These are phyloP conservation scores for Cucurbita moschata DNA, from an alignment of 306 rosid species.

Conservation along the genomic window DNA sequence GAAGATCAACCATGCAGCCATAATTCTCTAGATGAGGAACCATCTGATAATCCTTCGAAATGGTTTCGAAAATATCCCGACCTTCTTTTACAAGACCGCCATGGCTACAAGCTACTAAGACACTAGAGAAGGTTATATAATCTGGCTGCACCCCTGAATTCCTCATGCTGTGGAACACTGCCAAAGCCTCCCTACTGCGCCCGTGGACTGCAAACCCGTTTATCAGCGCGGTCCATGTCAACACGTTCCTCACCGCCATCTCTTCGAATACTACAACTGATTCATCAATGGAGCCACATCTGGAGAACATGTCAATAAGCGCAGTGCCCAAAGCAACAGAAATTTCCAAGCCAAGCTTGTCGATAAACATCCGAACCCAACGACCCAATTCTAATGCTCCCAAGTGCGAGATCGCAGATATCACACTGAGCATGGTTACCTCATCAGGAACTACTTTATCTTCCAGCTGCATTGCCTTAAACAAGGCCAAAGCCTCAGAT, in stretches of 20 bases:
- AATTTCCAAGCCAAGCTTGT: constrained; percentile 12
- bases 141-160: constrained; percentile 37
- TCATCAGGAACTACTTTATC: constrained; percentile 20
- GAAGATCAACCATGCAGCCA: constrained; percentile 56
- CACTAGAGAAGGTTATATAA: constrained; percentile 14
- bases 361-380: constrained; percentile 31
- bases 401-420: constrained; percentile 38
- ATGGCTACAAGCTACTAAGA: constrained; percentile 55
- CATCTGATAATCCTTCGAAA: constrained; percentile 17
- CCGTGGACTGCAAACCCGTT: constrained; percentile 48
- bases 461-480: constrained; percentile 39
- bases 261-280: constrained; percentile 30
- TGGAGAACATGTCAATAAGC: constrained; percentile 45
- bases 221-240: constrained; percentile 39
- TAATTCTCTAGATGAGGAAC: constrained; percentile 43
- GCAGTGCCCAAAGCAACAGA: constrained; percentile 43
- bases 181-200: constrained; percentile 29
- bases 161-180: constrained; percentile 25
- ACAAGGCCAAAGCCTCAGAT: constrained; percentile 25
- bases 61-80: constrained; percentile 22
- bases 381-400: constrained; percentile 42
- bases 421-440: constrained; percentile 30
- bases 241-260: constrained; percentile 31
- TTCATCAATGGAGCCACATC: constrained; percentile 42
- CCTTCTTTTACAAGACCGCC: constrained; percentile 49